Base-by-base conservation (phyloP, 306 rosid genomes). In the Dryas octopetala region DNA sequence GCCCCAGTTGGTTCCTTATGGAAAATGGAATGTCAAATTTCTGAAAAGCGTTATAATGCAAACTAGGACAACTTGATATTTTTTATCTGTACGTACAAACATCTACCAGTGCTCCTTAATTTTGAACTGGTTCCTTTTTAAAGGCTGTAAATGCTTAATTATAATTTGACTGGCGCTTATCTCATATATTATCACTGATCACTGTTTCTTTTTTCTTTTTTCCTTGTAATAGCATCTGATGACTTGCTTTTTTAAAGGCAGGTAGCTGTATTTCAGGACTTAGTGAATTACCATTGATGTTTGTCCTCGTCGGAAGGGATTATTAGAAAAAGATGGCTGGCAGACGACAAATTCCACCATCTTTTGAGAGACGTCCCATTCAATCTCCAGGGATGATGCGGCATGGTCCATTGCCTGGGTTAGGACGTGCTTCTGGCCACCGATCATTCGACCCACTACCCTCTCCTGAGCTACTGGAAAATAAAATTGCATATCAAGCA, bases 401-500 rank as follows among this genome's bases (percentile, higher is more conserved):
- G 68, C 97, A 85, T 9, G 88, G 86, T 76, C 48, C 86, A n/a
- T 74, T 71, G 63, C 86, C 89, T 71, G 88, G 85, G 57, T 80
- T 68, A 15, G 77, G 81, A 59, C 66, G 85, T 70, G 78, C 71
- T 17, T 38, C 79, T n/a, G 79, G 83, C 65, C 87, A 77, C 64
- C 86, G 60, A 16, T 3, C 78, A 52, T 19, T 80, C 4, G 86
- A 86, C 79, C 17, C 82, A 58, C 73, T 47, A 16, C 82, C 86
- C 55, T 78, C 67, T 59, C 85, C 82, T 49, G 86, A 86, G 47
- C 43, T 85, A 49, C 76, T 95, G 73, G 99, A 90, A 82, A 80
- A 86, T 84, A 85, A 83, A 83, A 75, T 92, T 82, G 89, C 86
- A 13, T 52, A 74, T 63, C 97, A 95, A 82, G 88, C 91, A 51